Conservation (phyloP, 192 early-diverging fungal species). For the Coemansia guatemalensis region DNA sequence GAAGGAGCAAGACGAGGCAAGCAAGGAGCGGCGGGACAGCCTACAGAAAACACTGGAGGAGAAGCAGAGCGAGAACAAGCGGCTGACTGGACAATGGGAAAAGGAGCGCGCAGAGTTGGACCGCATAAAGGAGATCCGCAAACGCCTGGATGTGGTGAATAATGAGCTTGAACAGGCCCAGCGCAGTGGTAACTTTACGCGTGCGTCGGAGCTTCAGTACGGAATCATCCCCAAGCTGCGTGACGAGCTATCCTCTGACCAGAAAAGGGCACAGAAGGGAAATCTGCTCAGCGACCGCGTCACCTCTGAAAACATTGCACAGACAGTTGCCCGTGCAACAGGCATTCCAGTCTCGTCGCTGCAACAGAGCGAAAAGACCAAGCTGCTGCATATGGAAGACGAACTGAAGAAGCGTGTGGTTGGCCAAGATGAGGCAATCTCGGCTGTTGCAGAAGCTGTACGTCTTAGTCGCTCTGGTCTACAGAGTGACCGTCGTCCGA, state of each 20-base stretch:
- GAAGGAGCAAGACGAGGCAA: slow-evolving; percentile 73
- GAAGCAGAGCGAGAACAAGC: slow-evolving; percentile 61
- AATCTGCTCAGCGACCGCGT: slow-evolving; percentile 77
- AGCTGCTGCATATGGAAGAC: slow-evolving; percentile 72
- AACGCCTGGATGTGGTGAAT: slow-evolving; percentile 69
- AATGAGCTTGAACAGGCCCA: slow-evolving; percentile 75
- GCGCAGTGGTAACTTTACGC: slow-evolving; percentile 67
- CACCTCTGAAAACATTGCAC: slow-evolving; percentile 74
- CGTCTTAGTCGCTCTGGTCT: slow-evolving; percentile 76
- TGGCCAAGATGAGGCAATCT: slow-evolving; percentile 72
- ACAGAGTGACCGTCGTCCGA: slow-evolving; percentile 68
- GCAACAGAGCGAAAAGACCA: slow-evolving; percentile 67
- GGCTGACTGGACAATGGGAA: slow-evolving; percentile 63
- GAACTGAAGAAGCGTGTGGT: slow-evolving; percentile 59
- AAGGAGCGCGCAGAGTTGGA: slow-evolving; percentile 69
- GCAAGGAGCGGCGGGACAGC: slow-evolving; percentile 62
- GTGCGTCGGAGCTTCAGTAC: slow-evolving; percentile 76
- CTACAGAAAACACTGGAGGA: slow-evolving; percentile 60
- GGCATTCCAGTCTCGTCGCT: slow-evolving; percentile 79
- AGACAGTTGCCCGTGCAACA: slow-evolving; percentile 71
- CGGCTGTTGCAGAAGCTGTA: slow-evolving; percentile 69
- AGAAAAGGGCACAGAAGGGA: slow-evolving; percentile 47
- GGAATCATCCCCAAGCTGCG: slow-evolving; percentile 75
- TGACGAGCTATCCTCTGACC: slow-evolving; percentile 60
- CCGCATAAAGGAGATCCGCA: slow-evolving; percentile 66